These are phyloP conservation scores for Tolypocladium tundrense DNA, from an alignment of 2,329 filamentous ascomycete species.

Conservation along the genomic window DNA sequence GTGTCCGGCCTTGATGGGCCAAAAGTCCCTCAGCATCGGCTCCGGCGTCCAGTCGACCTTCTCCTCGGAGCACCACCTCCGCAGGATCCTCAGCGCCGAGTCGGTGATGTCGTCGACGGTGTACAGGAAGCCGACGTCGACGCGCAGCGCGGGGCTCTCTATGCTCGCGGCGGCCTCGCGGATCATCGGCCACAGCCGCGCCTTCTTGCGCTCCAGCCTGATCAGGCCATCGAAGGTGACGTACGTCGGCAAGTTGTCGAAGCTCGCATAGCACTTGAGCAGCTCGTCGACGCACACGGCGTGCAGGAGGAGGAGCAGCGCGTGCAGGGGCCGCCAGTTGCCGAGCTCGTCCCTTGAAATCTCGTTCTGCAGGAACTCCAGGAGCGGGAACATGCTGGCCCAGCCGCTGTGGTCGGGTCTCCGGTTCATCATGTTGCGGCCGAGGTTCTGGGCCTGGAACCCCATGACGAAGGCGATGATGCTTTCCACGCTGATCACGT, in stretches of 20 bases:
- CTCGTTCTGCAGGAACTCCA: slow-evolving; percentile 27
- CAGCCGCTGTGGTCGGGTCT: slow-evolving; percentile 29
- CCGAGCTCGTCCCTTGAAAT: slow-evolving; percentile 22
- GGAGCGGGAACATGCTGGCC: slow-evolving; percentile 34
- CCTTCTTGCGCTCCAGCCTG: slow-evolving; percentile 15
- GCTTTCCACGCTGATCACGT: slow-evolving; percentile 36
- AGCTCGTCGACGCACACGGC: slow-evolving; percentile 34
- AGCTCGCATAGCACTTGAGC: slow-evolving; percentile 22
- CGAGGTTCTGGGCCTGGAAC: slow-evolving; percentile 39
- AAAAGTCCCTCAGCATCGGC: slow-evolving; percentile 16
- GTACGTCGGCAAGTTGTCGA: slow-evolving; percentile 7
- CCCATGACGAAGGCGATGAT: slow-evolving; percentile 42
- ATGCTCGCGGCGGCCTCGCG: slow-evolving; percentile 21
- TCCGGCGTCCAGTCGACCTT: slow-evolving; percentile 35
- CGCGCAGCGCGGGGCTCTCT: slow-evolving; percentile 16
- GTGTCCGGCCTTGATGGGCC: slow-evolving; percentile 5
- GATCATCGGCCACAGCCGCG: slow-evolving; percentile 15
- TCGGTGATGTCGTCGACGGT: slow-evolving; percentile 32
- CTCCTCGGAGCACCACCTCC: slow-evolving; percentile 33
- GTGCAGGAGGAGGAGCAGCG: slow-evolving; percentile 33
- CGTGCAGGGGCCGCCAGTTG: slow-evolving; percentile 28
- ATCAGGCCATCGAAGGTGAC: slow-evolving; percentile 12
- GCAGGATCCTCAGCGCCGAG: slow-evolving; percentile 27
- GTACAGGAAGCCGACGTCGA: slow-evolving; percentile 29
- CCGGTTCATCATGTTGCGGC: slow-evolving; percentile 32